Percentiles rank a stretch among this genome's conserved stretches.
These are phyloP conservation scores for Teratosphaeria pseudoeucalypti DNA, from an alignment of 2,329 filamentous ascomycete genomes.

Conservation along the genomic window DNA sequence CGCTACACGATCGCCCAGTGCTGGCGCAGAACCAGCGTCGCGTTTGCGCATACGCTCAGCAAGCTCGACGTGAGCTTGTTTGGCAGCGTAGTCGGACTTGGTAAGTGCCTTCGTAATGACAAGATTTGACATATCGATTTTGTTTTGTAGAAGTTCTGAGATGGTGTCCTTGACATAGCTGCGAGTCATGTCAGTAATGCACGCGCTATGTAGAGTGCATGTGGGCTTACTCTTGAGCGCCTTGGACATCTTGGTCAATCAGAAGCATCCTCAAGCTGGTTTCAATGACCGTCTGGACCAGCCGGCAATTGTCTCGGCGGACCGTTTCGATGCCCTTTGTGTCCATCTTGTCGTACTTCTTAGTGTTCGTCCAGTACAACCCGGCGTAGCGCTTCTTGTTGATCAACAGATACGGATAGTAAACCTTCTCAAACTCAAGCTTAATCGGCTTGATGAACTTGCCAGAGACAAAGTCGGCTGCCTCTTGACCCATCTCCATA, in stretches of 20 bases:
- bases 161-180: constrained; percentile 97
- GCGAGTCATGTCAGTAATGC: constrained; percentile 25
- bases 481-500: constrained; percentile 94
- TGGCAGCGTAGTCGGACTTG: constrained; percentile 79
- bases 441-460: constrained; percentile 98
- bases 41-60: constrained; percentile 95
- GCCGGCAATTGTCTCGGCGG: constrained; percentile 84
- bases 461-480: constrained; percentile 73
- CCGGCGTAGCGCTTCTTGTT: constrained; percentile 99
- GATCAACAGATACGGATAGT: constrained; percentile 94
- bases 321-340: constrained; percentile 99
- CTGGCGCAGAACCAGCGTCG: constrained; percentile 86
- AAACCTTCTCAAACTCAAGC: constrained; percentile 98
- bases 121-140: constrained; percentile 96
- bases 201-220: not conserved
- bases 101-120: constrained; percentile 97
- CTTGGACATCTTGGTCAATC: constrained; percentile 81
- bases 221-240: constrained; percentile 77
- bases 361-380: constrained; percentile 89
- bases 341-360: constrained; percentile 99
- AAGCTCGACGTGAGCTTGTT: constrained; percentile 92
- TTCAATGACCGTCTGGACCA: constrained; percentile 96
- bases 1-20: constrained; percentile 86
- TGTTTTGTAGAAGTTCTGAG: constrained; percentile 89
- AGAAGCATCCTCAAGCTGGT: constrained; percentile 91